These are phyloP conservation scores for Circinella umbellata DNA, from an alignment of 371 early-diverging fungal genomes.

Conservation along the genomic window DNA sequence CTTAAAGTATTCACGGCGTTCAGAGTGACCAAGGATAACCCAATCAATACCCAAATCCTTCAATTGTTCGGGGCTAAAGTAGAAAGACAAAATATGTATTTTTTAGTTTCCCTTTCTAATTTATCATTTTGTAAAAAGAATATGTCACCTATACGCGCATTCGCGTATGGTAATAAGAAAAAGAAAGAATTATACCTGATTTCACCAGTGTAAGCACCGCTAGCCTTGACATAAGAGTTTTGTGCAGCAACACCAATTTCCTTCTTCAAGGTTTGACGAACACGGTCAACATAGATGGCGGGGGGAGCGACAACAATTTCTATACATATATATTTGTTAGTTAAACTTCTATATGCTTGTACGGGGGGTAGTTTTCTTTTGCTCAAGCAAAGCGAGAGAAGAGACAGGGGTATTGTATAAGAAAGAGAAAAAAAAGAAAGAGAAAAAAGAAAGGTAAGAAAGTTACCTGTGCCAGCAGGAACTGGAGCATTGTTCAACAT, in stretches of 20 bases:
- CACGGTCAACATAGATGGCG: constrained; percentile 86
- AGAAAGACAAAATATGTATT: neutral
- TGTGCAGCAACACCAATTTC: constrained; percentile 96
- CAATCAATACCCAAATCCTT: constrained; percentile 95
- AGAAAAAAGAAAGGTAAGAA: neutral
- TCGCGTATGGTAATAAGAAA: neutral
- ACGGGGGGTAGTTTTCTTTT: neutral
- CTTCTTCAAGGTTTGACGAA: constrained; percentile 75
- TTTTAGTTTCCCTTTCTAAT: neutral
- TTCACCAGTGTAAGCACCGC: constrained; percentile 99
- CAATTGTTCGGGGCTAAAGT: constrained; percentile 85
- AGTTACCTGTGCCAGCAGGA: constrained; percentile 49
- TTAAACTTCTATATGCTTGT: neutral
- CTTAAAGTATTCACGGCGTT: constrained; percentile 92
- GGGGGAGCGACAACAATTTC: constrained; percentile 99
- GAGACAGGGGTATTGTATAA: neutral
- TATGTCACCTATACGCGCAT: no score
- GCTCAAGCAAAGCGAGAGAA: no score
- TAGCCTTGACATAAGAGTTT: constrained; percentile 86
- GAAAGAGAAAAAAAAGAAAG: neutral
- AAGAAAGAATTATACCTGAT: constrained; percentile 64
- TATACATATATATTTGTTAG: constrained; percentile 23
- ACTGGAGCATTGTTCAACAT: constrained; percentile 73
- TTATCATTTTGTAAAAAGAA: no score
- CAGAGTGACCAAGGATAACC: constrained; percentile 99